Percentiles rank a stretch among this genome's conserved stretches.
These are phyloP conservation scores for Sequoiadendron giganteum DNA, from an alignment of 75 land plant species.

Conservation along the genomic window DNA sequence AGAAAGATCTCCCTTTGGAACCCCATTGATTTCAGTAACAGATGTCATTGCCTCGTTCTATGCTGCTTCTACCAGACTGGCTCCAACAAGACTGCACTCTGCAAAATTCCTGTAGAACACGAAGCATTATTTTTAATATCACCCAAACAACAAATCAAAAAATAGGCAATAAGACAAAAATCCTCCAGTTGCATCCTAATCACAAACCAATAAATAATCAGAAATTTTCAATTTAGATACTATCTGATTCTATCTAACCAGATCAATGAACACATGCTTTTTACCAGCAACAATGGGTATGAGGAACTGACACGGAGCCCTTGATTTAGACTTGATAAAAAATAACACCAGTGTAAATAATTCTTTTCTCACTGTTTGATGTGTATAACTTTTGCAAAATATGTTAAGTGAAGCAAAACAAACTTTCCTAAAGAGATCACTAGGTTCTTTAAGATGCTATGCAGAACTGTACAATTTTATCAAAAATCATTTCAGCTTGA, in stretches of 20 bases:
- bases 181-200: background rate
- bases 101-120: background rate
- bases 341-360: background rate
- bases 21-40: slow-evolving; percentile 4
- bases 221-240: background rate
- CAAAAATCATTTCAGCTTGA: background rate
- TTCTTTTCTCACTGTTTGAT: background rate
- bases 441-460: background rate
- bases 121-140: background rate
- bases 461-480: background rate
- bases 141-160: background rate
- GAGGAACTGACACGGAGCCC: background rate
- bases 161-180: background rate
- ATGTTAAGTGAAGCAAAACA: background rate
- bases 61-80: background rate
- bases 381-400: background rate
- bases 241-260: background rate
- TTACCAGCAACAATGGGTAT: background rate
- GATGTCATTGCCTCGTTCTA: slow-evolving; percentile 5
- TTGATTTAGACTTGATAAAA: background rate
- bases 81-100: background rate
- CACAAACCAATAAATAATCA: background rate
- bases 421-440: background rate
- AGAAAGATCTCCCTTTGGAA: background rate
- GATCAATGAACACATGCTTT: too few relatives aligned